Conservation (phyloP, 2,329 filamentous ascomycete genomes). For the Diaporthe sp. region DNA sequence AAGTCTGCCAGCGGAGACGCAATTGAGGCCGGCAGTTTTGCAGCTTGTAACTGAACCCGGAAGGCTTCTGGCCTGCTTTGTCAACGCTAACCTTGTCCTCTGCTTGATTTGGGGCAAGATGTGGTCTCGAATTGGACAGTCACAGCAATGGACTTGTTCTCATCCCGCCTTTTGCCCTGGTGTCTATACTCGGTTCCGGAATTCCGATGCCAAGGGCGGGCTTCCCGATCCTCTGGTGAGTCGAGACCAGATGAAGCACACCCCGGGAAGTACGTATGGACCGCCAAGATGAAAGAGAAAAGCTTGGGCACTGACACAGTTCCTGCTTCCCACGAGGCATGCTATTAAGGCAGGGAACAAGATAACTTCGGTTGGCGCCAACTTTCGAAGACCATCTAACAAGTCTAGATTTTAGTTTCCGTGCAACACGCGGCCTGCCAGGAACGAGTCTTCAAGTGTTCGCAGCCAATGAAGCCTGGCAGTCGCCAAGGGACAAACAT, state of each 20-base stretch:
- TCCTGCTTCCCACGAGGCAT: neutral
- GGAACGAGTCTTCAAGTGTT: neutral
- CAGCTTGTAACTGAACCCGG: neutral
- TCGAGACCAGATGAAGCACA: constrained; percentile 4
- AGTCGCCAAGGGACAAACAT: neutral
- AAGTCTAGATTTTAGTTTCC: neutral
- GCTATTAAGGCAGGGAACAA: neutral
- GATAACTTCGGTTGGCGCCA: neutral
- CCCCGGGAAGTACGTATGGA: neutral
- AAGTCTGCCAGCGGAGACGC: neutral
- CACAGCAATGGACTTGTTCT: neutral
- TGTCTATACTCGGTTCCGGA: neutral
- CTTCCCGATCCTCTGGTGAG: constrained; percentile 2
- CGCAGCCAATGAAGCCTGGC: neutral
- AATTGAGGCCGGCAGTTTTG: neutral
- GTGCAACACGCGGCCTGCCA: neutral
- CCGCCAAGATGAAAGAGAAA: neutral
- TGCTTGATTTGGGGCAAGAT: neutral
- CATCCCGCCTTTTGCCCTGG: neutral
- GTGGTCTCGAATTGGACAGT: neutral
- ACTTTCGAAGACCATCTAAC: neutral
- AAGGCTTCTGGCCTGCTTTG: neutral
- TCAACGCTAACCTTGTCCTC: neutral
- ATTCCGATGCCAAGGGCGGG: constrained; percentile 6
- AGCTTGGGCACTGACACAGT: neutral